Evolutionary conservation across 805 yeast species (phyloP), one percentile per base, ranked within the genome.

Genomic region (Debaryomyces tyrocola): DNA sequence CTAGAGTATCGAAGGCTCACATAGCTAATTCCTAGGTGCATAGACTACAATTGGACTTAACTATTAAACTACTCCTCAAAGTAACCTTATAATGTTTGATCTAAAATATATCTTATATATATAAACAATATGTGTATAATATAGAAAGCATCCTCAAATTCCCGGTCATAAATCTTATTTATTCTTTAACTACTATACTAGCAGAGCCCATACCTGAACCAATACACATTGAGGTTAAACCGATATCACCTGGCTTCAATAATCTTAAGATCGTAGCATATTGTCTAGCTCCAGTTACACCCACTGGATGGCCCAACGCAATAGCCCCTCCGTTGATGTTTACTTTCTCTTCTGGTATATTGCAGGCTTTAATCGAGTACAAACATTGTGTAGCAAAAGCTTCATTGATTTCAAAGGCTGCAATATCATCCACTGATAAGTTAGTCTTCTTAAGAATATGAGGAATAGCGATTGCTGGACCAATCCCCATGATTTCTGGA

Each of bases 161-260:
- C 4, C 34, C 28, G 4, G 18, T 2, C 18, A 17, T 17, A 17
- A 2, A 2, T 17, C 18, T 4, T 17, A 17, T 17, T 64, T 76
- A 90, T 74, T 91, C 98, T 59, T 79, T 85, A 37, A 89, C 77
- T 57, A 92, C 78, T 37, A 91, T 74, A 11, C 92, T 85, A 40
- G 97, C 98, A 27, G 97, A 97, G 53, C 97, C 98, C 96, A 91
- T 92, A 57, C 98, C 98, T 33, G 97, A 90, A 60, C 97, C 98
- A 54, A 92, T 84, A 74, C 98, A 91, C 98, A 91, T 91, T 52
- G 95, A 86, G 10, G 94, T 87, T 43, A 92, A 84, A 54, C 97
- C 98, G 53, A 90, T 70, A 73, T 90, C 83, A 50, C 91, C 94
- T 20, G 79, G 64, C 65, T 84, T 70, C 59, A 91, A 78, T 73